Percentiles rank a stretch among this genome's conserved stretches.
phyloP scores from a whole-genome alignment of 441 rosid genomes.

The Corymbia citriodora region DNA sequence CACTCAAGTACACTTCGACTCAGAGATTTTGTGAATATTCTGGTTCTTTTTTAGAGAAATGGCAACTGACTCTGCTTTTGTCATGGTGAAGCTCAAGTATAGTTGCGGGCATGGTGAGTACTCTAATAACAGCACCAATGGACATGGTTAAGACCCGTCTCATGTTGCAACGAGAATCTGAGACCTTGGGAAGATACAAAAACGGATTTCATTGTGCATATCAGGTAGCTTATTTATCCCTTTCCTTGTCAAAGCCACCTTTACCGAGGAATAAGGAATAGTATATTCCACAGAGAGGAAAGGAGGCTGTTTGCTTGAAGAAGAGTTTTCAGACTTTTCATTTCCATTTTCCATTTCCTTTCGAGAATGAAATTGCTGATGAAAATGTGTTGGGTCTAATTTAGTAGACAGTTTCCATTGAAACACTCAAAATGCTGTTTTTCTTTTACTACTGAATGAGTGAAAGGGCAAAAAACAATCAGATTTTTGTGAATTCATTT shows the following conservation, averaged over 20 bases:
- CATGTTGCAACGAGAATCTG: slow-evolving; percentile 69
- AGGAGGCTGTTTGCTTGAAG: not conserved
- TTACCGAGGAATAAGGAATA: not conserved
- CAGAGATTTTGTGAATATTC: not conserved
- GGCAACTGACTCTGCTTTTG: slow-evolving; percentile 1
- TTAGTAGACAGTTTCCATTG: not conserved
- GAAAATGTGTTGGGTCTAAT: not conserved
- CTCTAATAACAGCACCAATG: slow-evolving; percentile 68
- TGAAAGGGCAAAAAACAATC: not conserved
- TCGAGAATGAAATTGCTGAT: not conserved
- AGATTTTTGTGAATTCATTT: not conserved
- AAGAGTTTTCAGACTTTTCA: not conserved
- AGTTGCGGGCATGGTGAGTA: slow-evolving; percentile 54
- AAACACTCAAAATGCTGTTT: not conserved
- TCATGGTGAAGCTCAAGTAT: slow-evolving; percentile 41
- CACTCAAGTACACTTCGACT: not conserved
- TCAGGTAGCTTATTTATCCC: slow-evolving; percentile 30
- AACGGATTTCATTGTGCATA: slow-evolving; percentile 82
- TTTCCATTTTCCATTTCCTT: not conserved
- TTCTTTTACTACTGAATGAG: not conserved
- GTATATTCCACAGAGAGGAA: not conserved
- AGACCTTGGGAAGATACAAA: slow-evolving; percentile 43
- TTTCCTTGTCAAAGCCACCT: not conserved
- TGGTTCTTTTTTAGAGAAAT: not conserved
- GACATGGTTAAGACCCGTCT: slow-evolving; percentile 91